Percentiles rank a stretch among this genome's conserved stretches.
phyloP scores from a whole-genome alignment of 371 early-diverging fungal genomes.

The Blakeslea trispora region DNA sequence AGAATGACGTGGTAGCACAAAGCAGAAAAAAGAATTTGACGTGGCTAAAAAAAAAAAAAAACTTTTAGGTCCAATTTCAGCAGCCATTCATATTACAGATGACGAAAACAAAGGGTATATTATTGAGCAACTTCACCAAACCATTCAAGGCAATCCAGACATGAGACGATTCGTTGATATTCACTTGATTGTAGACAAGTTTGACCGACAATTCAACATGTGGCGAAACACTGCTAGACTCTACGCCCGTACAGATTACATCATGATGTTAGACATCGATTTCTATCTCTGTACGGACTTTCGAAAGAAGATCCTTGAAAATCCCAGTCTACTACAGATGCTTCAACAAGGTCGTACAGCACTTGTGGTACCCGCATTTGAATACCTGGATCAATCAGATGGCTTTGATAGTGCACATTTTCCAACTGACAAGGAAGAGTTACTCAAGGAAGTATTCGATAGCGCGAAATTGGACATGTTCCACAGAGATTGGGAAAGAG shows the following conservation, averaged over 20 bases:
- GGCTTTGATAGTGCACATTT: constrained; percentile 49
- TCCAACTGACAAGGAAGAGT: constrained; percentile 38
- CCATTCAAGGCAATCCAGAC: constrained; percentile 43
- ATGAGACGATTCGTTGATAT: constrained; percentile 57
- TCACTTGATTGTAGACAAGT: constrained; percentile 58
- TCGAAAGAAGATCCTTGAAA: constrained; percentile 37
- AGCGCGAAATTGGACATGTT: constrained; percentile 46
- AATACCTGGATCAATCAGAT: constrained; percentile 50
- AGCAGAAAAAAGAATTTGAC: neutral
- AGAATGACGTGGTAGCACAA: neutral
- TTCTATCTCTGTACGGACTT: constrained; percentile 61
- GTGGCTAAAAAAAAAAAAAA: neutral
- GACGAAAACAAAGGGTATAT: constrained; percentile 41
- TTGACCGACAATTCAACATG: constrained; percentile 62
- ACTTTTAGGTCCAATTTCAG: constrained; percentile 59
- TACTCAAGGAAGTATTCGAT: constrained; percentile 35
- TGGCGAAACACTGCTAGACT: constrained; percentile 63
- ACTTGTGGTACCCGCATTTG: constrained; percentile 60
- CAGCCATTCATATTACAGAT: constrained; percentile 58
- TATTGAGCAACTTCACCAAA: constrained; percentile 43
- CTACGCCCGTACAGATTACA: constrained; percentile 57
- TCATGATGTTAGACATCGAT: constrained; percentile 65
- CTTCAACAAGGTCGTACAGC: constrained; percentile 47
- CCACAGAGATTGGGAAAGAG: constrained; percentile 50
- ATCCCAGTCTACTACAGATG: constrained; percentile 27